phyloP scores from a whole-genome alignment of 1,284 basidiomycete species.

The Trametes pubescens region DNA sequence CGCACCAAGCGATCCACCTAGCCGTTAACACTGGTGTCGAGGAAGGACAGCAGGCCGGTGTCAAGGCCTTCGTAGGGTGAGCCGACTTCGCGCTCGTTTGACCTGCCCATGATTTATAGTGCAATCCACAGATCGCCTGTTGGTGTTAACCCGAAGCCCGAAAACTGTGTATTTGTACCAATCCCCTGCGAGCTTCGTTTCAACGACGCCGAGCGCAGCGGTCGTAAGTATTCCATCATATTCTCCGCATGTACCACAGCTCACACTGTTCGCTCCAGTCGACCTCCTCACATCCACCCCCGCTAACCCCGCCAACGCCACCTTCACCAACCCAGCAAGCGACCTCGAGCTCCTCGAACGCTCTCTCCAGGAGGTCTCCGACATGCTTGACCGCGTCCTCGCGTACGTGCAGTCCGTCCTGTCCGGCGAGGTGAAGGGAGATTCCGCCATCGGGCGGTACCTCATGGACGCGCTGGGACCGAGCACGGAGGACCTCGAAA shows the following conservation, averaged over 20 bases:
- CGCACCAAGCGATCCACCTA: slow-evolving; percentile 92
- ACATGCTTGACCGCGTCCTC: slow-evolving; percentile 88
- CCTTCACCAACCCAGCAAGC: slow-evolving; percentile 57
- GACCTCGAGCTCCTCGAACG: slow-evolving; percentile 77
- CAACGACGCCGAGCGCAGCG: slow-evolving; percentile 84
- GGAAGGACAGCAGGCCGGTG: slow-evolving; percentile 76
- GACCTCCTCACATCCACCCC: slow-evolving; percentile 70
- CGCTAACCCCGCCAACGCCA: slow-evolving; percentile 54
- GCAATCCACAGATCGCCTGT: slow-evolving; percentile 71
- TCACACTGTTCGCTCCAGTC: slow-evolving; percentile 53
- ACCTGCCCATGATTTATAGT: not conserved
- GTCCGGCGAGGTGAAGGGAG: slow-evolving; percentile 81
- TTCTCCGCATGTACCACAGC: slow-evolving; percentile 5
- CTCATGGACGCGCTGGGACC: slow-evolving; percentile 90
- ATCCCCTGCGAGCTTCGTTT: slow-evolving; percentile 86
- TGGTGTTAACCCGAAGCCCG: slow-evolving; percentile 86
- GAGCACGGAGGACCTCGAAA: slow-evolving; percentile 69
- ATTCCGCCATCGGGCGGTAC: slow-evolving; percentile 90
- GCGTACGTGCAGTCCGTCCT: slow-evolving; percentile 88
- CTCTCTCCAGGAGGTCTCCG: slow-evolving; percentile 73
- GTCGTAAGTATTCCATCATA: slow-evolving; percentile 65
- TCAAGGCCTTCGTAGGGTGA: slow-evolving; percentile 90
- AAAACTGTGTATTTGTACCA: slow-evolving; percentile 93
- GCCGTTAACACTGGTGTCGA: slow-evolving; percentile 90
- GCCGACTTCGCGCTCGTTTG: slow-evolving; percentile 34